Evolutionary conservation across 352 stramenopile species (phyloP).

Genomic region (Phytopythium chamaehyphon): DNA sequence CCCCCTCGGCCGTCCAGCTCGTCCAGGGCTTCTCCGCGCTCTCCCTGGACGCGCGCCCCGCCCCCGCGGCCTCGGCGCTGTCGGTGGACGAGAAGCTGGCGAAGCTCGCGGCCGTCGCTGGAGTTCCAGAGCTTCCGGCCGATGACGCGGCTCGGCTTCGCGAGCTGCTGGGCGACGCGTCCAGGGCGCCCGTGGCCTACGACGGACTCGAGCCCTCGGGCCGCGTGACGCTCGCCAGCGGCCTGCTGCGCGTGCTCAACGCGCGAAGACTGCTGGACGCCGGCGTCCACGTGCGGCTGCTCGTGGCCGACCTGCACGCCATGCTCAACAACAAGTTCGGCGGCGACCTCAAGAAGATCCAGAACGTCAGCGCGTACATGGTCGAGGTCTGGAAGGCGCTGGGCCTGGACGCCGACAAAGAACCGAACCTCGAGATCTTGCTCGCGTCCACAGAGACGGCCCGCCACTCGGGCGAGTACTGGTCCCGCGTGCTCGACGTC

Average conservation of each 20-base stretch:
- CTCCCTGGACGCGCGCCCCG: slow-evolving; percentile 21
- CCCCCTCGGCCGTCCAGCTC: slow-evolving; percentile 26
- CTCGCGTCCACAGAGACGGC: slow-evolving; percentile 96
- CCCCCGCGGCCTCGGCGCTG: slow-evolving; percentile 28
- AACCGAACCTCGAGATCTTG: slow-evolving; percentile 96
- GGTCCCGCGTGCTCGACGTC: slow-evolving; percentile 91
- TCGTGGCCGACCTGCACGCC: slow-evolving; percentile 98
- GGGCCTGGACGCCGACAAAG: slow-evolving; percentile 89
- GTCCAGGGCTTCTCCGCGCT: slow-evolving; percentile 55
- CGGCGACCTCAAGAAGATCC: slow-evolving; percentile 96
- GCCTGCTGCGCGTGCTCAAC: slow-evolving; percentile 94
- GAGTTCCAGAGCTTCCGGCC: slow-evolving; percentile 25
- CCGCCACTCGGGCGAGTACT: slow-evolving; percentile 86
- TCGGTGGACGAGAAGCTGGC: slow-evolving; percentile 62
- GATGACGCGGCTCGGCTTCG: slow-evolving; percentile 69
- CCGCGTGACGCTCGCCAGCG: slow-evolving; percentile 97
- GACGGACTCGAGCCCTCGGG: slow-evolving; percentile 98
- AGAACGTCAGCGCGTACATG: slow-evolving; percentile 93
- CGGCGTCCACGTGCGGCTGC: slow-evolving; percentile 97
- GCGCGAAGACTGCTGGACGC: slow-evolving; percentile 85
- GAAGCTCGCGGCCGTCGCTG: slow-evolving; percentile 51
- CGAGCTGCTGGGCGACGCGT: slow-evolving; percentile 52
- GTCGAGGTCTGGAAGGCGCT: slow-evolving; percentile 99
- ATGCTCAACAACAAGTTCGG: slow-evolving; percentile 99
- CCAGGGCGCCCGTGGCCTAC: slow-evolving; percentile 90